Base-by-base conservation (phyloP, 805 yeast genomes). In the Kluyveromyces siamensis region DNA sequence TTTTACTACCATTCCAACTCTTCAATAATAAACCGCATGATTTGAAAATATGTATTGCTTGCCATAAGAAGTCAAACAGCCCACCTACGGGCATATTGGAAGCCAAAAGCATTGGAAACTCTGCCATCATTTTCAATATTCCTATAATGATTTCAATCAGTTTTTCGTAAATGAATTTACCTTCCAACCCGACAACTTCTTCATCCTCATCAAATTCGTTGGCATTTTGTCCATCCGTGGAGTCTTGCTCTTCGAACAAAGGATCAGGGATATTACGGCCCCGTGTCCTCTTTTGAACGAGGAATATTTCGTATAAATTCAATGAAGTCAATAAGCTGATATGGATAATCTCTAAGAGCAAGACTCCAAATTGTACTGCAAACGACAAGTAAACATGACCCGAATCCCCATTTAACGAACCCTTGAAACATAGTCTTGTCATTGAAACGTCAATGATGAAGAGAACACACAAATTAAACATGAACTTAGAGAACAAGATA, bases 331-430 rank as follows among this genome's bases (percentile, higher is more conserved):
- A 61, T 44, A 54, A 13, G 8, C 50, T 44, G 19, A 63, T 36
- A 37, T 60, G 60, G 14, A 80, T 55, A 25, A 79, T 61, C 42
- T 80, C 82, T 33, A 83, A 71, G 19, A 77, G 75, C 51, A 83
- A 70, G 50, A 87, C 69, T 2, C 84, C 82, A 59, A 83, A 83
- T 58, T 87, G 93, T 16, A 41, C 18, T 1, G 89, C 90, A 62
- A 87, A 82, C 47, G 83, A 72, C 39, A 85, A 67, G 55, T 80
- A 79, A 3, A 79, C 73, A 42, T 79, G 76, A 17, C 86, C 79
- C 8, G 57, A 54, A 68, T 60, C 58, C 17, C 52, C 39, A 44
- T 50, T 51, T 50, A 61, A 58, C 7, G 63, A 61, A 50, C 60
- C 63, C 21, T 77, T 77, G n/a, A 81, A 74, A 55, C 85, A 76